Base-by-base conservation (phyloP, 441 rosid species). In the Omphalea diandra region DNA sequence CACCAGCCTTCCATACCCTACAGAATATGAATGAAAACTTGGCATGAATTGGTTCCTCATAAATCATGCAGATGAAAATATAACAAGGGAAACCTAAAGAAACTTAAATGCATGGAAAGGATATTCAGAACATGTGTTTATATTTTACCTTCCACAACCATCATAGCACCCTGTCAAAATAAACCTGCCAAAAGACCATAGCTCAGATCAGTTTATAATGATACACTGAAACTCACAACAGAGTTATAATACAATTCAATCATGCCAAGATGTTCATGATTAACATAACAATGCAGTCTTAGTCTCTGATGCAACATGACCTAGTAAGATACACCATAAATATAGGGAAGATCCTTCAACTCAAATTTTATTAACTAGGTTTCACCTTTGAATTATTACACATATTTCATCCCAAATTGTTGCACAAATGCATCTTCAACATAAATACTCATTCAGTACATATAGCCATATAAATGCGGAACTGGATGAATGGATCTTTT, bases 131-230 rank as follows among this genome's bases (percentile, higher is more conserved):
- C 12, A 12, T 68, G 3, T 2, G 15, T 18, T 17, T 56, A 55
- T 63, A 49, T 62, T 76, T 77, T 38, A 91, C 98, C 99, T 87
- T 80, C 94, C 99, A 68, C 88, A 76, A 44, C 89, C 76, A 81
- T 93, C 98, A 75, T 87, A 96, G 86, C 96, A 90, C 54, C 99
- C 98, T 0, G 97, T 85, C 86, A 96, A 79, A 78, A 95, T 81
- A 78, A 95, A 91, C 82, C 99, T 93, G 96, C 86, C 72, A 84
- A 64, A 76, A 66, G n/a, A 50, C 52, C 33, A 83, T 33, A 71
- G 81, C 63, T 59, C 60, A 67, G 61, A 50, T 53, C 20, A 69
- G 69, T n/a, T 58, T 68, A 29, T 20, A 58, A 29, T 43, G 24
- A 65, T 29, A 41, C 15, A 67, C 24, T n/a, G 12, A 67, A 56